Conservation (phyloP, 441 rosid species). For the Erodium texanum region DNA sequence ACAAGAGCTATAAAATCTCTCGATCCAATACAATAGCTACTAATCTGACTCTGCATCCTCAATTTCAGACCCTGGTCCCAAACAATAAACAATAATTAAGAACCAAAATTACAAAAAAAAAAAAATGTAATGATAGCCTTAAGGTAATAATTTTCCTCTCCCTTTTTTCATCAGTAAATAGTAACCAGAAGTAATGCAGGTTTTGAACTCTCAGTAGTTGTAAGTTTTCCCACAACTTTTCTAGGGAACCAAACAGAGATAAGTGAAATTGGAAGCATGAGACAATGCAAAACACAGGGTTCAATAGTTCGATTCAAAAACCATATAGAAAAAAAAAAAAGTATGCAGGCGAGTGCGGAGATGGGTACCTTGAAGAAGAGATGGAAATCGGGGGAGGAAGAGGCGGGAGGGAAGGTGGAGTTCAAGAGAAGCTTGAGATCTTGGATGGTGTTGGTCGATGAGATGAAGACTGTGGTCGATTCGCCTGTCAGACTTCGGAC, state of each 20-base stretch:
- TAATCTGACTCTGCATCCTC: slow-evolving; percentile 35
- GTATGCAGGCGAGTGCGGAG: not conserved
- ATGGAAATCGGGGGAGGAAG: slow-evolving; percentile 59
- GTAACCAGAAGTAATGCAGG: not conserved
- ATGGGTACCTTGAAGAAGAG: slow-evolving; percentile 60
- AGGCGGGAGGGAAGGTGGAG: slow-evolving; percentile 52
- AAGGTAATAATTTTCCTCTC: not conserved
- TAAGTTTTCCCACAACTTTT: not conserved
- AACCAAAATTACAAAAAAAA: slow-evolving; percentile 6
- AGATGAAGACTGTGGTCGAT: slow-evolving; percentile 32
- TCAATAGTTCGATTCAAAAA: not conserved
- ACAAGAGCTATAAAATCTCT: slow-evolving; percentile 62
- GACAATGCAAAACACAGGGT: not conserved
- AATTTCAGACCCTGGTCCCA: slow-evolving; percentile 53
- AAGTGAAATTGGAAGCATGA: not conserved
- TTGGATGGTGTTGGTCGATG: slow-evolving; percentile 31
- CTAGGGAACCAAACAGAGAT: not conserved
- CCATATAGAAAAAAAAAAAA: not conserved
- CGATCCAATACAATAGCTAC: slow-evolving; percentile 23
- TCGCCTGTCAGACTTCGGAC: slow-evolving; percentile 66
- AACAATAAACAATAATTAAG: not conserved
- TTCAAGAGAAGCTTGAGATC: slow-evolving; percentile 56
- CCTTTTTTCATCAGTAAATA: not conserved
- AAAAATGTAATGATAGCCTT: not conserved
- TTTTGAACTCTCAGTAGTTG: not conserved